Base-by-base conservation (phyloP, 345 rosid species). In the Eucalyptus pauciflora region DNA sequence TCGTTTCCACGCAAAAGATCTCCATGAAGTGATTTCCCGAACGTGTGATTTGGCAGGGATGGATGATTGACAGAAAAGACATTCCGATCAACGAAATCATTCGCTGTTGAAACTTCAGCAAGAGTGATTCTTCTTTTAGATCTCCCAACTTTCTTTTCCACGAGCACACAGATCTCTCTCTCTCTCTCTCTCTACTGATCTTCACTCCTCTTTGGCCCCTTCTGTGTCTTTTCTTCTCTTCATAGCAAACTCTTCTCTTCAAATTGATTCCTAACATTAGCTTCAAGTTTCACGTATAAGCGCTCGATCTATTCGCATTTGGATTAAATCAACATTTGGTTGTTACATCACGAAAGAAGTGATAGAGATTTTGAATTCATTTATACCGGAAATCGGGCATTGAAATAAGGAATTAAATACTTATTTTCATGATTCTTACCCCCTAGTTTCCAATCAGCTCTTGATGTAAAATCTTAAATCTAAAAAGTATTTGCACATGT, bases 401-500 rank as follows among this genome's bases (percentile, higher is more conserved):
- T 33, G 25, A 71, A 71, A 71, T 71, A 3, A 2, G 7, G 14
- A 76, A 76, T 25, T 20, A 2, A 43, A 41, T 41, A 41, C 48
- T 20, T 76, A 3, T 76, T 69, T 76, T 41, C 5, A 76, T 76
- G 83, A 13, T 41, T 76, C 83, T 41, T 76, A 41, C 15, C 14
- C 15, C 3, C 8, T 10, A 41, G 3, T 12, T 76, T 12, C 9
- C 2, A 0, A 2, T 41, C 15, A 41, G 3, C 5, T 76, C 85
- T 1, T 76, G 2, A 76, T 41, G 24, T 41, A 41, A 76, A 41
- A 76, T 76, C 48, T 41, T 41, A 76, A 17, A 0, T 33, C 45
- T 71, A 4, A 71, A 17, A 71, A 33, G 20, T 5, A 69, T 69
- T 33, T 33, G 0, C 24, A 9, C 45, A 8, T 17, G 13, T 69